Evolutionary conservation across 495 filamentous ascomycete genomes (phyloP).

Genomic region (Xylaria telfairii): DNA sequence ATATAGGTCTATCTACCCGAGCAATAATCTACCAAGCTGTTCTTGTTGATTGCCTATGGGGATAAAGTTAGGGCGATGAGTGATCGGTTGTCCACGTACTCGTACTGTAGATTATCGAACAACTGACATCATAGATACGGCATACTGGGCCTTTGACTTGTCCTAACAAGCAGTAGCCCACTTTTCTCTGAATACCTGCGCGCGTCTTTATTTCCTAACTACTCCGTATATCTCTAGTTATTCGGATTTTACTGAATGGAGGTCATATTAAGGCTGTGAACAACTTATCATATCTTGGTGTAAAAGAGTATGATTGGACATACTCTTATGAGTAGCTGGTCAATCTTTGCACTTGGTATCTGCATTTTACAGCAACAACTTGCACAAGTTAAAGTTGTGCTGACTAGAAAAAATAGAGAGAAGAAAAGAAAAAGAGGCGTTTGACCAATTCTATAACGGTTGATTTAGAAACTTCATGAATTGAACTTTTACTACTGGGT

Average conservation of each 20-base stretch:
- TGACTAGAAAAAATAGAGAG: no score
- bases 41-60: not conserved
- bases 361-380: not conserved
- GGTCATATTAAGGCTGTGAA: not conserved
- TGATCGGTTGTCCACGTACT: not conserved
- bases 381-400: not conserved
- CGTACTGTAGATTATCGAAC: not conserved
- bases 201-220: not conserved
- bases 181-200: not conserved
- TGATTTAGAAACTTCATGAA: not conserved
- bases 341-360: not conserved
- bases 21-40: not conserved
- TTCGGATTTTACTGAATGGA: not conserved
- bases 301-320: not conserved
- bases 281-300: not conserved
- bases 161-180: not conserved
- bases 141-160: not conserved
- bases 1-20: not conserved
- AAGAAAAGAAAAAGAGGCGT: not conserved
- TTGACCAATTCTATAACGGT: not conserved
- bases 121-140: constrained; percentile 20
- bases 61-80: not conserved
- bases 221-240: not conserved
- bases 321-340: not conserved
- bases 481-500: not conserved